Conservation (phyloP, 495 filamentous ascomycete genomes). For the Aspergillus asperescens region DNA sequence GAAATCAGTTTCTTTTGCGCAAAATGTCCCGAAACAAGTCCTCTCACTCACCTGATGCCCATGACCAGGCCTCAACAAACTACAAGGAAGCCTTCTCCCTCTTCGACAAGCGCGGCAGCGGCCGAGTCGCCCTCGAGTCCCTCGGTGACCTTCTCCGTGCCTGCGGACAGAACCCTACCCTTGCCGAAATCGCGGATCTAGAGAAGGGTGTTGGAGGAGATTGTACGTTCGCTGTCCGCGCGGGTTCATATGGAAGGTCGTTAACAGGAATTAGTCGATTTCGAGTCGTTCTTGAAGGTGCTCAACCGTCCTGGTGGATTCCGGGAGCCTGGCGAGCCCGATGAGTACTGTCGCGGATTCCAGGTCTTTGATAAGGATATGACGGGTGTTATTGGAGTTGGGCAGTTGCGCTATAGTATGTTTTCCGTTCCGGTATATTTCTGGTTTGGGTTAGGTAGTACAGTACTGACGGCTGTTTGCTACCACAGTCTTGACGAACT, state of each 20-base stretch:
- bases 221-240: conserved; percentile 77
- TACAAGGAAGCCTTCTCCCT: conserved; percentile 99
- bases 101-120: conserved; percentile 97
- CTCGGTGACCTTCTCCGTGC: conserved; percentile 92
- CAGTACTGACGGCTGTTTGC: not conserved
- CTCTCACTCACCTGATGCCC: conserved; percentile 21
- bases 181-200: conserved; percentile 83
- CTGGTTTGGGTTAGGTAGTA: not conserved
- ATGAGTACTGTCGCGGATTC: conserved; percentile 96
- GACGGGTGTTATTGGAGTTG: conserved; percentile 95
- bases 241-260: too few relatives aligned
- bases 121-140: conserved; percentile 76
- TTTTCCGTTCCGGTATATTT: conserved; percentile 11
- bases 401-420: conserved; percentile 85
- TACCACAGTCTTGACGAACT: conserved; percentile 84
- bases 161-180: conserved; percentile 95
- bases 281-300: conserved; percentile 90
- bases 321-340: conserved; percentile 93
- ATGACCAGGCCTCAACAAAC: conserved; percentile 88
- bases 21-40: conserved; percentile 15
- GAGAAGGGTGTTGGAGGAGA: conserved; percentile 83
- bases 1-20: not conserved
- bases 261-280: conserved; percentile 64
- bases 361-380: conserved; percentile 99
- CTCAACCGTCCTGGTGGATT: conserved; percentile 97